Percentiles rank a stretch among this genome's conserved stretches.
Evolutionary conservation across 23 red algal species (phyloP).

Genomic region (Chondrus crispus): DNA sequence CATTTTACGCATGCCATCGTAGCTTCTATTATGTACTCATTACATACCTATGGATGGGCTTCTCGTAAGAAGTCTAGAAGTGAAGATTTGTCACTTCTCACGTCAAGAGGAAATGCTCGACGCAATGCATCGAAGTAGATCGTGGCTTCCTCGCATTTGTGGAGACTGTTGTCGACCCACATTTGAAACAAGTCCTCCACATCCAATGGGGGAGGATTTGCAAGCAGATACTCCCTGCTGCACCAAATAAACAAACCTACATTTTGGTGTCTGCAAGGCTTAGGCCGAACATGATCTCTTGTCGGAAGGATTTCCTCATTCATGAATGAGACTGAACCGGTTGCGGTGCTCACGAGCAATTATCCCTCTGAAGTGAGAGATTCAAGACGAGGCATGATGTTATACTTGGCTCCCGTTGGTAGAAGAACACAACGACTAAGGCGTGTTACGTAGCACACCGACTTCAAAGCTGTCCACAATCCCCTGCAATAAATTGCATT

Average conservation of each 20-base stretch:
- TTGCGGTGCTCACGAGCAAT: neutral
- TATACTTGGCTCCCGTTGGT: neutral
- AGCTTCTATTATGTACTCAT: no score
- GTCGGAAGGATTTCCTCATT: neutral
- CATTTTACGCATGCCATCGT: no score
- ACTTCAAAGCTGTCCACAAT: neutral
- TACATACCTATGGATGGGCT: no score
- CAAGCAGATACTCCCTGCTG: neutral
- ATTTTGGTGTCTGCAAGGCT: neutral
- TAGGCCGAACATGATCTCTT: no score
- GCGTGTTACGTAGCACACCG: neutral
- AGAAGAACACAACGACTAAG: constrained; percentile 2
- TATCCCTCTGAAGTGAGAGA: neutral
- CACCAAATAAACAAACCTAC: constrained; percentile 3
- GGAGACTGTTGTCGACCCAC: neutral
- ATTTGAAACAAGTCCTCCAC: neutral
- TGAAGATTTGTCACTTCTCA: no score
- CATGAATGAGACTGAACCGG: neutral
- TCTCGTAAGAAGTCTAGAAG: no score
- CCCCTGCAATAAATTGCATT: neutral
- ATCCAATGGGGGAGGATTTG: neutral
- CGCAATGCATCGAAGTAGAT: no score
- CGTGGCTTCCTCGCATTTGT: no score
- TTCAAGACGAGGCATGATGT: neutral
- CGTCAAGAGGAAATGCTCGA: no score